Evolutionary conservation across 2,329 filamentous ascomycete genomes (phyloP).

Genomic region (Verticillium zaregamsianum): DNA sequence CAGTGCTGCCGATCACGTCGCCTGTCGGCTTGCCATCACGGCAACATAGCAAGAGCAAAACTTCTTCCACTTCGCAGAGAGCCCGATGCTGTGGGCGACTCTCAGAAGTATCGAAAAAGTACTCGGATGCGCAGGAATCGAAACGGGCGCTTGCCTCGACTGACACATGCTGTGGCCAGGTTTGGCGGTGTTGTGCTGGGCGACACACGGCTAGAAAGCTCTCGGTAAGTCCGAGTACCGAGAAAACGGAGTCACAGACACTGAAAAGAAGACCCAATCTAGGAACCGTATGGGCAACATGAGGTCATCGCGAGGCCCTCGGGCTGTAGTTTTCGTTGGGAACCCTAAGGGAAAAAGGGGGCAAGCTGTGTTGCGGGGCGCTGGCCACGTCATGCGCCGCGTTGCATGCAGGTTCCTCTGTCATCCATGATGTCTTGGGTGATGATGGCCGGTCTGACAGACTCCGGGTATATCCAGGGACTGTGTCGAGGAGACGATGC

Average conservation of each 20-base stretch:
- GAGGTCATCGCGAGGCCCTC: background rate
- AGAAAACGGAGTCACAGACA: background rate
- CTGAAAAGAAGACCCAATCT: too few relatives aligned
- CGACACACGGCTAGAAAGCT: background rate
- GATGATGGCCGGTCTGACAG: background rate
- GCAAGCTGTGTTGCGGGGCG: background rate
- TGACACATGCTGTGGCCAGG: background rate
- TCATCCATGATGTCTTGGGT: too few relatives aligned
- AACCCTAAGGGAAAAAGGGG: background rate
- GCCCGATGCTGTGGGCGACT: background rate
- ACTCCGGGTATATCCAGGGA: too few relatives aligned
- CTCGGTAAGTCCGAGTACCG: background rate
- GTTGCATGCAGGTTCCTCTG: background rate
- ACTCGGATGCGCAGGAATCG: background rate
- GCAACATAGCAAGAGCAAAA: background rate
- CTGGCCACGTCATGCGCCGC: background rate
- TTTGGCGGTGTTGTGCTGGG: background rate
- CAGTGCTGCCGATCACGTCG: background rate
- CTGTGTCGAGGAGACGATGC: too few relatives aligned
- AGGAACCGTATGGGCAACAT: background rate
- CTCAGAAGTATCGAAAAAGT: background rate
- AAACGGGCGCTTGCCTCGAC: background rate
- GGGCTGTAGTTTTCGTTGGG: background rate
- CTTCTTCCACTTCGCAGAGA: background rate
- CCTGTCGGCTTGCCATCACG: background rate